phyloP scores from a whole-genome alignment of 1,139 yeast species.

The Candida sp. region DNA sequence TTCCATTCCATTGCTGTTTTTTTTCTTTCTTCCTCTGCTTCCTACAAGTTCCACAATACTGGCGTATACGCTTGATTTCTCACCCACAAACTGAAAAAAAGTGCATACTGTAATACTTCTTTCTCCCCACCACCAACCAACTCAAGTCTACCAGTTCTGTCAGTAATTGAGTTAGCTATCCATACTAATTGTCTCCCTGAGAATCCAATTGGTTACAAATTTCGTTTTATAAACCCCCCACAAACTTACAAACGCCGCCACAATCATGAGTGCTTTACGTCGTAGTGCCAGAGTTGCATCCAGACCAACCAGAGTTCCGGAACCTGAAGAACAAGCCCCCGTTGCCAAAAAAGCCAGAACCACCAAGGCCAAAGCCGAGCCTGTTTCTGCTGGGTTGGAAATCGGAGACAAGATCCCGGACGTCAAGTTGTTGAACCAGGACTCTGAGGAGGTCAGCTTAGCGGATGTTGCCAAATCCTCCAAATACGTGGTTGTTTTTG shows the following conservation, averaged over 20 bases:
- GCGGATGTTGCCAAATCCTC: constrained; percentile 48
- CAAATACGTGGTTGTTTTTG: constrained; percentile 63
- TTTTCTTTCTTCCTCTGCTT: not conserved
- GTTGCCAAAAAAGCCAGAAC: constrained; percentile 27
- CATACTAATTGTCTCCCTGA: not conserved
- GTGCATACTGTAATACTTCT: not conserved
- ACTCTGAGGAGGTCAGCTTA: constrained; percentile 61
- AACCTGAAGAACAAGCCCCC: constrained; percentile 16
- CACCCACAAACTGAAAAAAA: constrained; percentile 1
- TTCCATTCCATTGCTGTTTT: not conserved
- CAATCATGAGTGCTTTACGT: constrained; percentile 52
- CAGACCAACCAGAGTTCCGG: constrained; percentile 15
- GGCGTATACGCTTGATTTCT: not conserved
- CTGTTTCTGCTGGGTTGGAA: constrained; percentile 34
- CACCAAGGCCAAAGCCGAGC: constrained; percentile 17
- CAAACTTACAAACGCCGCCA: too few species aligned
- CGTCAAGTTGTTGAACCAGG: constrained; percentile 65
- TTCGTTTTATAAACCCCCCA: not conserved
- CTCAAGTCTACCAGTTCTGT: not conserved
- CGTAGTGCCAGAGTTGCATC: constrained; percentile 54
- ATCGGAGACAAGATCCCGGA: constrained; percentile 78
- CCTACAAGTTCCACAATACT: not conserved
- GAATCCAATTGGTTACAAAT: not conserved
- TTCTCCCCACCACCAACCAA: not conserved
- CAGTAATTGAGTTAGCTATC: not conserved